Conservation (phyloP, 306 rosid genomes). For the Casuarina equisetifolia region DNA sequence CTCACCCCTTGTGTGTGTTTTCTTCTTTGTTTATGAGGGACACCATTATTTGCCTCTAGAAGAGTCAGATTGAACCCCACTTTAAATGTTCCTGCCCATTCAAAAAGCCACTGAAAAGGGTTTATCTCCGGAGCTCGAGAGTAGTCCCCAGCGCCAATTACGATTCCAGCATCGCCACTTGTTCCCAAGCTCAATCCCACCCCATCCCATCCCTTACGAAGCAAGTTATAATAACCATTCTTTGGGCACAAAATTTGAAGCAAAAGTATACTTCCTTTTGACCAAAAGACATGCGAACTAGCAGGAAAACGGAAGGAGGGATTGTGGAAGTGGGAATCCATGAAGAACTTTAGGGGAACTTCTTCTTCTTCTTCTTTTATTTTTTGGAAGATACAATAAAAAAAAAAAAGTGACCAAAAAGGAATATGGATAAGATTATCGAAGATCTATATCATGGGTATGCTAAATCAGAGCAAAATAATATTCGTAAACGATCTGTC, state of each 20-base stretch:
- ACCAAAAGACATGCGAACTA: no score
- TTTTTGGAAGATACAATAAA: not conserved
- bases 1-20: slow-evolving; percentile 15
- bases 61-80: slow-evolving; percentile 48
- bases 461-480: not conserved
- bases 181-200: no score
- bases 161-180: slow-evolving; percentile 17
- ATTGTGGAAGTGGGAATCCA: no score
- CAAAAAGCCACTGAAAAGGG: slow-evolving; percentile 5
- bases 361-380: no score
- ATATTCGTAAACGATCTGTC: not conserved
- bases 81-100: slow-evolving; percentile 23
- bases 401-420: not conserved
- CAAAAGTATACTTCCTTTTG: not conserved
- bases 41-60: slow-evolving; percentile 31
- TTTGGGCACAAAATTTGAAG: not conserved
- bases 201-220: no score
- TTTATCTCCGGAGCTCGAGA: slow-evolving; percentile 2
- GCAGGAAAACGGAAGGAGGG: no score
- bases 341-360: no score
- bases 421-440: not conserved
- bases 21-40: slow-evolving; percentile 31
- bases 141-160: slow-evolving; percentile 26
- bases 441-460: not conserved
- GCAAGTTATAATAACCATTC: not conserved